These are phyloP conservation scores for Suillus spraguei DNA, from an alignment of 768 basidiomycete species.

Conservation along the genomic window DNA sequence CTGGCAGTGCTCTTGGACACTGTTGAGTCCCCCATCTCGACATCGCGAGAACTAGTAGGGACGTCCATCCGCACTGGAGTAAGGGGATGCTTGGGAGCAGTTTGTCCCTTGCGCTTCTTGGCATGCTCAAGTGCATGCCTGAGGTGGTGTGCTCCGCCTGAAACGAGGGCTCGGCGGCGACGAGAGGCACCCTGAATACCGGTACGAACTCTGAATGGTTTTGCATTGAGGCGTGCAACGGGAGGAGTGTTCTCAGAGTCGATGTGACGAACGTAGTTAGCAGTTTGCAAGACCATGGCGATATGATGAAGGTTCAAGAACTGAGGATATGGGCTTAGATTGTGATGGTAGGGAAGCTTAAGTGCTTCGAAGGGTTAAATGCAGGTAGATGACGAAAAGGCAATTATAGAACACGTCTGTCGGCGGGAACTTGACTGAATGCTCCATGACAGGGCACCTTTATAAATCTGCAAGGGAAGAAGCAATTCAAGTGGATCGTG, in stretches of 20 bases:
- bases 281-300: constrained; percentile 32
- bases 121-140: constrained; percentile 42
- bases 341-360: constrained; percentile 1
- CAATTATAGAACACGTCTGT: constrained; percentile 4
- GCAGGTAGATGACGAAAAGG: constrained; percentile 4
- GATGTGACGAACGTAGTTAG: constrained; percentile 24
- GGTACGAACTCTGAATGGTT: constrained; percentile 24
- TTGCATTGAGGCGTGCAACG: constrained; percentile 5
- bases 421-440: constrained; percentile 14
- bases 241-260: constrained; percentile 40
- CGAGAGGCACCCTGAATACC: constrained; percentile 35
- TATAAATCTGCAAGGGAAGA: constrained; percentile 27
- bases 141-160: constrained; percentile 30
- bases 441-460: constrained; percentile 16
- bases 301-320: constrained; percentile 6
- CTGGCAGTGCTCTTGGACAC: constrained; percentile 13
- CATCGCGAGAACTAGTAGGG: constrained; percentile 18
- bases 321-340: constrained; percentile 7
- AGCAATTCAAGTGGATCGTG: constrained; percentile 23
- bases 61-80: constrained; percentile 33
- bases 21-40: constrained; percentile 7
- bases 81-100: constrained; percentile 19
- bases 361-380: not conserved
- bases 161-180: constrained; percentile 42
- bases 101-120: constrained; percentile 35